These are phyloP conservation scores for Ophiosphaerella narmari DNA, from an alignment of 2,329 filamentous ascomycete genomes.

Conservation along the genomic window DNA sequence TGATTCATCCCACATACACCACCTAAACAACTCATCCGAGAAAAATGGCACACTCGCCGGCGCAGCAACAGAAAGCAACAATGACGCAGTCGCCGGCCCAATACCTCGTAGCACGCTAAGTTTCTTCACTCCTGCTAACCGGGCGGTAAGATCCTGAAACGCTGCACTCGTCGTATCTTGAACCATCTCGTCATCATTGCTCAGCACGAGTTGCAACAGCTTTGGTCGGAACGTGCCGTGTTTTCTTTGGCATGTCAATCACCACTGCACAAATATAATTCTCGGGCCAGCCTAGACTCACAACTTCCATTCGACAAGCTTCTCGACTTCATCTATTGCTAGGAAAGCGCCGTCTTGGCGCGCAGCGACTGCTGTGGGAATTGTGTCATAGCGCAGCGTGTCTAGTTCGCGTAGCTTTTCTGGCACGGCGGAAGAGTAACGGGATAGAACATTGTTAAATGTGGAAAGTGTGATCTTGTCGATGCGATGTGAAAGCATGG, in stretches of 20 bases:
- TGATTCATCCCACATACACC: constrained; percentile 63
- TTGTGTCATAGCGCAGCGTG: constrained; percentile 33
- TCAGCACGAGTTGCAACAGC: constrained; percentile 55
- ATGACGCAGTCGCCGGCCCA: constrained; percentile 77
- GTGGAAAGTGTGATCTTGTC: constrained; percentile 18
- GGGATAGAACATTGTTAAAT: constrained; percentile 27
- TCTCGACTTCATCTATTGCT: constrained; percentile 35
- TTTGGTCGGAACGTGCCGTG: constrained; percentile 58
- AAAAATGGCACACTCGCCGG: constrained; percentile 71
- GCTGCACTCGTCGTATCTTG: constrained; percentile 58
- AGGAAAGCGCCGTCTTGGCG: constrained; percentile 19
- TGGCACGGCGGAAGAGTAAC: constrained; percentile 33
- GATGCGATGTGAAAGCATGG: constrained; percentile 8
- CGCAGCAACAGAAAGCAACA: constrained; percentile 70
- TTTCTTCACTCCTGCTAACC: constrained; percentile 52
- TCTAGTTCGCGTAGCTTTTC: constrained; percentile 39
- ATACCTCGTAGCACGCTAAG: constrained; percentile 71
- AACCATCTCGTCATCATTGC: constrained; percentile 61
- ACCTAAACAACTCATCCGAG: constrained; percentile 77
- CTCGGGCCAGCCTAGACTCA: constrained; percentile 8
- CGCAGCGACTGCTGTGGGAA: constrained; percentile 27
- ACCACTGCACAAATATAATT: not conserved
- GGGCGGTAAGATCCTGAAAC: constrained; percentile 40
- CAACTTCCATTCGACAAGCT: constrained; percentile 49
- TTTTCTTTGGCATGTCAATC: constrained; percentile 37